Percentiles rank a stretch among this genome's conserved stretches.
These are phyloP conservation scores for Alternaria sp. DNA, from an alignment of 2,329 filamentous ascomycete species.

Conservation along the genomic window DNA sequence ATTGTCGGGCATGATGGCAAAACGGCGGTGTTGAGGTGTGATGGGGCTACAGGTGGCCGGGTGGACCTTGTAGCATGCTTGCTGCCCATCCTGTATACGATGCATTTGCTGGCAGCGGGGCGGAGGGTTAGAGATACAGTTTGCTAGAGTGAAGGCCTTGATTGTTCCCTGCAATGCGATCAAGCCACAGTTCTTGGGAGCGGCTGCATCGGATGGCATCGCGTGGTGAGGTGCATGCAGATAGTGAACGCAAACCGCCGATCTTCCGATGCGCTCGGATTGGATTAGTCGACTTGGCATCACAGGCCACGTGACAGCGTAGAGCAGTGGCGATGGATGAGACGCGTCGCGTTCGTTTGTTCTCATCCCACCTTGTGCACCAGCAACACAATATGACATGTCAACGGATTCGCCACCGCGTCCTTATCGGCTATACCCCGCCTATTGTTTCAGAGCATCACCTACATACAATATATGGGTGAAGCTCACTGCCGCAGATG, in stretches of 20 bases:
- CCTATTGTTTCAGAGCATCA: constrained; percentile 65
- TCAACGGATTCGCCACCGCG: constrained; percentile 30
- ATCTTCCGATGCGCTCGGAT: constrained; percentile 20
- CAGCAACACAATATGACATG: constrained; percentile 39
- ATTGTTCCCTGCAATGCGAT: constrained; percentile 25
- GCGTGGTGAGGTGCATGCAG: constrained; percentile 23
- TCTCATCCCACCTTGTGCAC: constrained; percentile 13
- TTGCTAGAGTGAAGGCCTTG: constrained; percentile 26
- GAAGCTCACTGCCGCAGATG: constrained; percentile 63
- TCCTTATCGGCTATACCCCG: constrained; percentile 57
- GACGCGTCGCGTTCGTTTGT: constrained; percentile 23
- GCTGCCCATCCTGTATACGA: constrained; percentile 13
- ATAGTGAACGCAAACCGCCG: constrained; percentile 23
- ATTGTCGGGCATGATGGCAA: constrained; percentile 13
- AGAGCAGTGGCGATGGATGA: constrained; percentile 8
- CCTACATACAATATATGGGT: constrained; percentile 69
- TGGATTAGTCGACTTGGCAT: not conserved
- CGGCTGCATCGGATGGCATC: constrained; percentile 36
- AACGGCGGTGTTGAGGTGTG: constrained; percentile 34
- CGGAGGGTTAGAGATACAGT: constrained; percentile 9
- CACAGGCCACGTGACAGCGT: constrained; percentile 9
- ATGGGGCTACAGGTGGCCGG: constrained; percentile 18
- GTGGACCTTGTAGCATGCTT: constrained; percentile 18
- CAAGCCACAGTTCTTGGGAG: constrained; percentile 20
- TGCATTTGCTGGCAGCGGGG: constrained; percentile 20